Percentiles rank a stretch among this genome's conserved stretches.
These are phyloP conservation scores for Sclerotinia subarctica DNA, from an alignment of 2,329 filamentous ascomycete genomes.

Conservation along the genomic window DNA sequence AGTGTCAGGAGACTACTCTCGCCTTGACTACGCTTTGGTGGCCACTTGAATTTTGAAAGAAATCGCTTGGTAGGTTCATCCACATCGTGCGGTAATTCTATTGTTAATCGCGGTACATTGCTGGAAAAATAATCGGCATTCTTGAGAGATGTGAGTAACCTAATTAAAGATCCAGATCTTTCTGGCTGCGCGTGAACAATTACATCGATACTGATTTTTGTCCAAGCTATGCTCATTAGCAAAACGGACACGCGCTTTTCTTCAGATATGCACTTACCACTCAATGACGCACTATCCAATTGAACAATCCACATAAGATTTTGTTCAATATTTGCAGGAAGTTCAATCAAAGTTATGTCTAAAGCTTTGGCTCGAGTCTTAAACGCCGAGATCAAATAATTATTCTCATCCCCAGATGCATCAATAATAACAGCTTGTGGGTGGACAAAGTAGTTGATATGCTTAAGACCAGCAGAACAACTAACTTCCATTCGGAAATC, in stretches of 20 bases:
- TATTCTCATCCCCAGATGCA: constrained; percentile 62
- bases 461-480: constrained; percentile 63
- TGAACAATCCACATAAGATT: constrained; percentile 73
- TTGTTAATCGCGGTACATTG: constrained; percentile 69
- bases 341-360: constrained; percentile 65
- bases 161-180: constrained; percentile 70
- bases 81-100: constrained; percentile 73
- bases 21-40: constrained; percentile 45
- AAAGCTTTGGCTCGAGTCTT: constrained; percentile 52
- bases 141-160: constrained; percentile 72
- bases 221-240: constrained; percentile 60
- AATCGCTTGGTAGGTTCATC: constrained; percentile 63
- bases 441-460: constrained; percentile 70
- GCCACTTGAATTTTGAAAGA: constrained; percentile 65
- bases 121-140: constrained; percentile 72
- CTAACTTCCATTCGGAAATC: constrained; percentile 65
- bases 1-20: constrained; percentile 61
- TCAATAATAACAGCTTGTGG: constrained; percentile 70
- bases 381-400: constrained; percentile 62
- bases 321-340: constrained; percentile 62
- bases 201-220: constrained; percentile 74
- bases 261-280: constrained; percentile 45
- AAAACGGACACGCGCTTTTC: constrained; percentile 17
- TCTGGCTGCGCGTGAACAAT: constrained; percentile 71
- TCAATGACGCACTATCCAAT: constrained; percentile 69